Percentiles rank a stretch among this genome's conserved stretches.
Conservation (phyloP, 2,329 filamentous ascomycete genomes). For the Cryphonectria japonica region DNA sequence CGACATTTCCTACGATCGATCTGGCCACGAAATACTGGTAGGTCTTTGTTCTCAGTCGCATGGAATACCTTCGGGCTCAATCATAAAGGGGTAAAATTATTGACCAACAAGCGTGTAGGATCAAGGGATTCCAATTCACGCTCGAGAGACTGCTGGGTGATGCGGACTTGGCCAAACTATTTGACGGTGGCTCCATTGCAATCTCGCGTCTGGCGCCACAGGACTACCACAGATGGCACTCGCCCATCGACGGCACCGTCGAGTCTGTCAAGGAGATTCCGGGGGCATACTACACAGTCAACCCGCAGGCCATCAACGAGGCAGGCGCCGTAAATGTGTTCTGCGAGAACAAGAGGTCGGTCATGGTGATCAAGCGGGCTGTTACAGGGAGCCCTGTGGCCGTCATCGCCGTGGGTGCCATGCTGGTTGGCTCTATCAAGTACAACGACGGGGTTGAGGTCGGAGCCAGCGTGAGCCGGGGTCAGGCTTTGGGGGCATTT, state of each 20-base stretch:
- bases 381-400: conserved; percentile 38
- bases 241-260: conserved; percentile 45
- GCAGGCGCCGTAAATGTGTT: conserved; percentile 46
- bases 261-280: conserved; percentile 43
- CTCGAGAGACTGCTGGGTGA: conserved; percentile 45
- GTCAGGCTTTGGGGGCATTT: conserved; percentile 46
- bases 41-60: neutral
- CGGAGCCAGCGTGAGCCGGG: conserved; percentile 40
- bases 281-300: conserved; percentile 49
- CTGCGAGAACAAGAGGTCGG: conserved; percentile 45
- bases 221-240: conserved; percentile 51
- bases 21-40: conserved; percentile 23
- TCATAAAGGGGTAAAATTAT: neutral
- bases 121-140: conserved; percentile 41
- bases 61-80: too few species aligned
- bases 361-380: conserved; percentile 42
- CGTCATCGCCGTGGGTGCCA: conserved; percentile 47
- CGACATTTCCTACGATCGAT: conserved; percentile 21
- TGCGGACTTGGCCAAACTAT: conserved; percentile 38
- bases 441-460: conserved; percentile 42
- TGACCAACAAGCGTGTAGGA: neutral
- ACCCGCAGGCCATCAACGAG: conserved; percentile 40
- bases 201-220: conserved; percentile 48
- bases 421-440: conserved; percentile 47
- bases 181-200: conserved; percentile 42